Conservation (phyloP, 768 basidiomycete genomes). For the Boletus rufocinnamomeus region DNA sequence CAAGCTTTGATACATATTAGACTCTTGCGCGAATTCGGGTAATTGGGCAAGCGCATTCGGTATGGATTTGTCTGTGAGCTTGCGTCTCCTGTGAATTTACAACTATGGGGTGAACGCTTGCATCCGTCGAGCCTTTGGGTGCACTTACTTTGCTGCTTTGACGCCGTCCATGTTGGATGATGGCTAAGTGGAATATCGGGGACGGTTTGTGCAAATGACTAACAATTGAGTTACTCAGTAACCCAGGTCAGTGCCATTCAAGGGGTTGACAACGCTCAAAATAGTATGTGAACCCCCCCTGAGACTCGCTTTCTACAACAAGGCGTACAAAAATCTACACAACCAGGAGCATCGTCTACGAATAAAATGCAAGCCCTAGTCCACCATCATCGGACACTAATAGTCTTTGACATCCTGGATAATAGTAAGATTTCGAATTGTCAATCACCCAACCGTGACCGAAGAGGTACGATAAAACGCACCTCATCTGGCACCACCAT, state of each 20-base stretch:
- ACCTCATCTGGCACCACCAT: not conserved
- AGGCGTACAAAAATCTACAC: not conserved
- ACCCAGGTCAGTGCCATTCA: not conserved
- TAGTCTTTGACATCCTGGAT: not conserved
- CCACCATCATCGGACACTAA: not conserved
- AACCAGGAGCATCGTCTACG: not conserved
- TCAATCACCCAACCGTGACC: not conserved
- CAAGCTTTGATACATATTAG: slow-evolving; percentile 82
- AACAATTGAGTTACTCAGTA: too few relatives aligned
- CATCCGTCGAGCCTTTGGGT: not conserved
- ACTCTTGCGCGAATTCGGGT: slow-evolving; percentile 78
- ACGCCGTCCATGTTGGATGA: slow-evolving; percentile 28
- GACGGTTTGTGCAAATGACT: not conserved
- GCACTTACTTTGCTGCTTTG: slow-evolving; percentile 38
- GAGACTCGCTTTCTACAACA: not conserved
- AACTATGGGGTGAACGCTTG: not conserved
- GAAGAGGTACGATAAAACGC: not conserved
- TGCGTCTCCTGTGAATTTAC: slow-evolving; percentile 56
- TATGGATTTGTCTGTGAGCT: slow-evolving; percentile 76
- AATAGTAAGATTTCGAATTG: not conserved
- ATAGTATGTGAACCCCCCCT: slow-evolving; percentile 9
- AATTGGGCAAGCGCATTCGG: slow-evolving; percentile 75
- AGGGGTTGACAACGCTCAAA: slow-evolving; percentile 7
- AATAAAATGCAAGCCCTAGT: not conserved
- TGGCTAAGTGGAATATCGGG: not conserved